These are phyloP conservation scores for Cyberlindnera suaveolens DNA, from an alignment of 805 yeast species.

Conservation along the genomic window DNA sequence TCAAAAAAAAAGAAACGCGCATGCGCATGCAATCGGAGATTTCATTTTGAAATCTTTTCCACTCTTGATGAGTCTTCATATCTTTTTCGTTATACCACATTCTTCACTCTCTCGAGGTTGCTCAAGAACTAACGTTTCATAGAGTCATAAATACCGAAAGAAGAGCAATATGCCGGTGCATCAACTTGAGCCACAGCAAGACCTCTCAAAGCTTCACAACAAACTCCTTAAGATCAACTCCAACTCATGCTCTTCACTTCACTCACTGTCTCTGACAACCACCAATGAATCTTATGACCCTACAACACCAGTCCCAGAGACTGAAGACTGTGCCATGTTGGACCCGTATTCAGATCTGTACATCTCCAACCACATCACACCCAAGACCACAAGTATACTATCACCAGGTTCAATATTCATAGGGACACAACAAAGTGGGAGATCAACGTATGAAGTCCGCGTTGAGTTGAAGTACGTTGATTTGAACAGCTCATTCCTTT, in stretches of 20 bases:
- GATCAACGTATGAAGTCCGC: conserved; percentile 55
- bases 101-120: too few relatives aligned
- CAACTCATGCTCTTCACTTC: conserved; percentile 2
- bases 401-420: conserved; percentile 55
- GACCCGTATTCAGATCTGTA: conserved; percentile 3
- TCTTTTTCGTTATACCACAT: too few relatives aligned
- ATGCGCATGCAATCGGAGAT: too few relatives aligned
- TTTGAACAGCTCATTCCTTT: conserved; percentile 37
- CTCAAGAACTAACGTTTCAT: too few relatives aligned
- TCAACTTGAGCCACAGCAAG: not conserved
- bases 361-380: conserved; percentile 8
- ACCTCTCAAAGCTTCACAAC: conserved; percentile 4
- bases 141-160: too few relatives aligned
- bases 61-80: too few relatives aligned
- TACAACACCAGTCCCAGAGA: conserved; percentile 1
- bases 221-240: conserved; percentile 5
- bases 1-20: too few relatives aligned
- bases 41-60: too few relatives aligned
- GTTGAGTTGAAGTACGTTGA: conserved; percentile 71
- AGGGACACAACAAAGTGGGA: conserved; percentile 69
- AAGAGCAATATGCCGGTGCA: not conserved
- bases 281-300: conserved; percentile 5
- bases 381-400: conserved; percentile 35
- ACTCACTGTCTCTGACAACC: conserved; percentile 3
- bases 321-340: not conserved